Percentiles rank a stretch among this genome's conserved stretches.
These are phyloP conservation scores for Closterium sp. DNA, from an alignment of 139 green algal species.

Conservation along the genomic window DNA sequence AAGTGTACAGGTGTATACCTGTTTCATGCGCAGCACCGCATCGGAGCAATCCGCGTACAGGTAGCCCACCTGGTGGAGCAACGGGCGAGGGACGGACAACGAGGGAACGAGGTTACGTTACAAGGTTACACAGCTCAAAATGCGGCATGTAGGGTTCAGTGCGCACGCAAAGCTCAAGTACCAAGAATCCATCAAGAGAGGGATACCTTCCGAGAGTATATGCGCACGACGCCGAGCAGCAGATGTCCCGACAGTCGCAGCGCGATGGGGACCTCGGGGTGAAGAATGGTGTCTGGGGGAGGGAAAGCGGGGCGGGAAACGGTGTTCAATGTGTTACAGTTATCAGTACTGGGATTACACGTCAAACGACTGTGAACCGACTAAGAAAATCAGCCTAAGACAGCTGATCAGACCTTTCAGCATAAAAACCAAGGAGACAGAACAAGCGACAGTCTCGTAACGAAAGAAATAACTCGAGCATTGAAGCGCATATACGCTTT, in stretches of 20 bases:
- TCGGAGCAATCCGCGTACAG: slow-evolving; percentile 65
- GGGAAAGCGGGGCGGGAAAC: neutral
- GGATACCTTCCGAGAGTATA: slow-evolving; percentile 84
- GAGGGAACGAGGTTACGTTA: no score
- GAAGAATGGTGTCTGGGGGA: slow-evolving; percentile 84
- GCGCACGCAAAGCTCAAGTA: neutral
- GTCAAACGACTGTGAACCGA: no score
- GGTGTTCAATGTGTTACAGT: neutral
- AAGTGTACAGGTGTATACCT: slow-evolving; percentile 41
- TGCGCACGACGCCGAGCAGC: slow-evolving; percentile 89
- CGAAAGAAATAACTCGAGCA: no score
- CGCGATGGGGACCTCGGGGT: slow-evolving; percentile 87
- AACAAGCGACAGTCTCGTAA: no score
- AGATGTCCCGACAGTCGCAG: slow-evolving; percentile 92
- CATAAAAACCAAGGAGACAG: no score
- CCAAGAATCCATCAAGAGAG: no score
- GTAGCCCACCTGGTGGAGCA: slow-evolving; percentile 40
- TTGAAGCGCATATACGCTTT: no score
- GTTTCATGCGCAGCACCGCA: slow-evolving; percentile 71
- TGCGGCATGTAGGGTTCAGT: neutral
- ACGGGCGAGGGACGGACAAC: no score
- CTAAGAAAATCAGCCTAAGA: no score
- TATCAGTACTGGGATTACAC: neutral
- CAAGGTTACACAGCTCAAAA: no score
- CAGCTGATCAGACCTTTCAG: no score